These are phyloP conservation scores for Anethum foeniculum DNA, from an alignment of 140 eudicot genomes.

Conservation along the genomic window DNA sequence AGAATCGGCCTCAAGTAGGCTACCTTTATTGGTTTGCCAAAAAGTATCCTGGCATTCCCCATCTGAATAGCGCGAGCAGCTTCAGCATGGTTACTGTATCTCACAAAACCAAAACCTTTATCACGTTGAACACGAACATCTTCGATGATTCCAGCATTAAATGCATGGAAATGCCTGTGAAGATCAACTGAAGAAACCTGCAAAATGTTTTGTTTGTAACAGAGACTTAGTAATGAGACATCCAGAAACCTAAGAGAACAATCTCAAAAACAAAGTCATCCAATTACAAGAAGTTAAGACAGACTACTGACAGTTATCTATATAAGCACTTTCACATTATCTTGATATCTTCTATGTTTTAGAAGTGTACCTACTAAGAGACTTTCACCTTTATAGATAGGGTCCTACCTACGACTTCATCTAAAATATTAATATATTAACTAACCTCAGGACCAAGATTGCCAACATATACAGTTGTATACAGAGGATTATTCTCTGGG, in stretches of 20 bases:
- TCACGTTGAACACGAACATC: conserved; percentile 88
- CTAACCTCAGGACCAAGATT: conserved; percentile 88
- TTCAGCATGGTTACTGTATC: conserved; percentile 83
- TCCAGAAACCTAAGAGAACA: neutral
- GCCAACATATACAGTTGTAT: conserved; percentile 93
- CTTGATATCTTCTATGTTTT: neutral
- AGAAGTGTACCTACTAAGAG: neutral
- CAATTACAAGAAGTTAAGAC: neutral
- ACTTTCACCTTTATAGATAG: neutral
- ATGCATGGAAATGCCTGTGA: conserved; percentile 72
- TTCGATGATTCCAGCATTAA: conserved; percentile 84
- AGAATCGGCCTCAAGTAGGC: neutral
- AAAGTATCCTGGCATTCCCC: conserved; percentile 70
- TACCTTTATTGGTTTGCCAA: conserved; percentile 88
- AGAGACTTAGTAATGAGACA: neutral
- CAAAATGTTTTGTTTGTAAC: neutral
- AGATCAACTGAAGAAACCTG: conserved; percentile 92
- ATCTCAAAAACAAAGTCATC: neutral
- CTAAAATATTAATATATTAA: neutral
- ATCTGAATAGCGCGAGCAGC: conserved; percentile 92
- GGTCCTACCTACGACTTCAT: neutral
- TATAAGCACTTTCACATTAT: neutral
- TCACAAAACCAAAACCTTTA: conserved; percentile 92
- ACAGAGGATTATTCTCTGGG: conserved; percentile 89
- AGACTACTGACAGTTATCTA: neutral